Percentiles rank a stretch among this genome's conserved stretches.
These are phyloP conservation scores for Bimuria novae-zelandiae DNA, from an alignment of 2,329 filamentous ascomycete species.

Conservation along the genomic window DNA sequence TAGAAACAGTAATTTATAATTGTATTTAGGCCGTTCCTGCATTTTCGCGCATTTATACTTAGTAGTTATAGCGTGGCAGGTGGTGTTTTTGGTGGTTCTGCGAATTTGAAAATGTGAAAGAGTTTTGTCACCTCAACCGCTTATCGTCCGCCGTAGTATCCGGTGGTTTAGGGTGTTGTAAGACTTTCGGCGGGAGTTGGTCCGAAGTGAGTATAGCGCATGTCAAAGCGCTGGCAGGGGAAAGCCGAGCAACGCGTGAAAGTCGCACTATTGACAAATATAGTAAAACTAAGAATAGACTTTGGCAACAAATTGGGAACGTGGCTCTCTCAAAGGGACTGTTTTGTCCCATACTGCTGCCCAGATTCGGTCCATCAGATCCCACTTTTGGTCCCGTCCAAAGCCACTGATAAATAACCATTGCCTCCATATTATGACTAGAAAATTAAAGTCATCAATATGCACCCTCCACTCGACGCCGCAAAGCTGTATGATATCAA, in stretches of 20 bases:
- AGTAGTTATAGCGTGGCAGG: too few species aligned
- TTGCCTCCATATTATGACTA: constrained; percentile 9
- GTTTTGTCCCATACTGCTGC: constrained; percentile 9
- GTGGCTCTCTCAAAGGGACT: constrained; percentile 5
- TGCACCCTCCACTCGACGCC: constrained; percentile 8
- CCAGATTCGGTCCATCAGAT: constrained; percentile 6
- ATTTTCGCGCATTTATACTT: too few species aligned
- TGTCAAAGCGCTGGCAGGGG: not conserved
- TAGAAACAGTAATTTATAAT: too few species aligned
- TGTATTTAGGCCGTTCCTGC: too few species aligned
- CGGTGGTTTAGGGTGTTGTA: not conserved
- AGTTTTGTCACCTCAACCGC: too few species aligned
- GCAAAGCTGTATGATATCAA: constrained; percentile 12
- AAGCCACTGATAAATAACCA: constrained; percentile 13
- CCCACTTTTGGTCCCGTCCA: constrained; percentile 12
- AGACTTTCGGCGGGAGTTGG: not conserved
- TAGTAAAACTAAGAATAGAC: constrained; percentile 14
- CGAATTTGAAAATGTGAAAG: too few species aligned
- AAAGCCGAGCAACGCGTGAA: not conserved
- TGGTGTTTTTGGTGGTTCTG: too few species aligned
- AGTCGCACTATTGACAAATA: constrained; percentile 7
- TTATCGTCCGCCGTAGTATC: too few species aligned
- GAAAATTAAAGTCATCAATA: constrained; percentile 13
- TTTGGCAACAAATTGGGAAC: constrained; percentile 11
- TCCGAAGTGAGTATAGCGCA: not conserved